These are phyloP conservation scores for Chaetomium sp. DNA, from an alignment of 2,329 filamentous ascomycete species.

Conservation along the genomic window DNA sequence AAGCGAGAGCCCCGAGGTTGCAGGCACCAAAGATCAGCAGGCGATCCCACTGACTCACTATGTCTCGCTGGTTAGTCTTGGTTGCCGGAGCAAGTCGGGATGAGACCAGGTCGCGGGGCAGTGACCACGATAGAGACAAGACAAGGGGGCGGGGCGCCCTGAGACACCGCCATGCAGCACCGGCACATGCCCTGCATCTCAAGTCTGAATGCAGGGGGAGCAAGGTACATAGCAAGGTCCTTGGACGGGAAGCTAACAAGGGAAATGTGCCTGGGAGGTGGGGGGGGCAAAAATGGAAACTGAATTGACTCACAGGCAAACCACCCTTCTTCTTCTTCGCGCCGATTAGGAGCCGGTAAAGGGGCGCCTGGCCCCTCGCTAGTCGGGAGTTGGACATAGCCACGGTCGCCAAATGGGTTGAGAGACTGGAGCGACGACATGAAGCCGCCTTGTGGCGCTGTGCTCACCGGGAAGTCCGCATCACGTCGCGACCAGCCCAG, in stretches of 20 bases:
- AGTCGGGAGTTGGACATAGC: conserved; percentile 89
- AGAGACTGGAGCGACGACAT: conserved; percentile 79
- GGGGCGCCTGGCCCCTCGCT: conserved; percentile 81
- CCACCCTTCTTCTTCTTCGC: conserved; percentile 94
- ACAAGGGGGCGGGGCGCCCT: conserved; percentile 29
- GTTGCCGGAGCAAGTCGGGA: conserved; percentile 20
- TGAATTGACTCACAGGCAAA: conserved; percentile 79
- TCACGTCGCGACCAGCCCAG: conserved; percentile 91
- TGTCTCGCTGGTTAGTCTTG: conserved; percentile 41
- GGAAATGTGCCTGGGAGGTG: conserved; percentile 24
- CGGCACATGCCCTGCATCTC: conserved; percentile 47
- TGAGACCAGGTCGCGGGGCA: not conserved
- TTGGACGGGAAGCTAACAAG: conserved; percentile 22
- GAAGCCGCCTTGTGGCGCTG: conserved; percentile 69
- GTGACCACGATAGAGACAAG: conserved; percentile 10
- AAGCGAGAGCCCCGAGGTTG: conserved; percentile 83
- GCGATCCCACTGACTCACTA: conserved; percentile 97
- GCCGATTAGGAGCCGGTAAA: conserved; percentile 77
- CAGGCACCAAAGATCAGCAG: conserved; percentile 89
- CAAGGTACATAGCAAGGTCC: conserved; percentile 38
- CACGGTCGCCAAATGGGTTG: conserved; percentile 84
- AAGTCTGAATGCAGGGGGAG: conserved; percentile 47
- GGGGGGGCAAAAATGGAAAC: conserved; percentile 33
- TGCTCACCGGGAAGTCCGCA: conserved; percentile 73
- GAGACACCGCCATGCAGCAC: conserved; percentile 47